phyloP scores from a whole-genome alignment of 2,329 filamentous ascomycete species.

The Botrytis fragariae region DNA sequence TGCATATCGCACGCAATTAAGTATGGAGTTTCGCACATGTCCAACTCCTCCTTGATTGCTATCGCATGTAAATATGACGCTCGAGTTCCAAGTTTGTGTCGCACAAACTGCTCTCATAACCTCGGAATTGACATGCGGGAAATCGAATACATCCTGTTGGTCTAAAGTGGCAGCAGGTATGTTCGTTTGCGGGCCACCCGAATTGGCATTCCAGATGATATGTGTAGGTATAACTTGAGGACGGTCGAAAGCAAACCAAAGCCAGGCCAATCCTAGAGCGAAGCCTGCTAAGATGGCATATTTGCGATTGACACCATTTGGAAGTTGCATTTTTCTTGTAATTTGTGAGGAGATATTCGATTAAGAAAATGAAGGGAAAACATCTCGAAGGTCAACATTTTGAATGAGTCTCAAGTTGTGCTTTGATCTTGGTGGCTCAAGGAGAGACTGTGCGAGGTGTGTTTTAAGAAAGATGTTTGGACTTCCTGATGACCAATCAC shows the following conservation, averaged over 20 bases:
- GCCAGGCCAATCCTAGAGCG: slow-evolving; percentile 26
- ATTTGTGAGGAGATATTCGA: neutral
- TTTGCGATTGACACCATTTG: slow-evolving; percentile 25
- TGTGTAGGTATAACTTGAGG: slow-evolving; percentile 20
- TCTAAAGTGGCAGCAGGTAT: neutral
- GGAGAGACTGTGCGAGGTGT: slow-evolving; percentile 18
- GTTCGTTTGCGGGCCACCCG: slow-evolving; percentile 2
- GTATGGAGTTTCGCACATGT: slow-evolving; percentile 44
- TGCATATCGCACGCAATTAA: slow-evolving; percentile 44
- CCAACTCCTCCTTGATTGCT: slow-evolving; percentile 43
- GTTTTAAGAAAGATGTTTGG: slow-evolving; percentile 18
- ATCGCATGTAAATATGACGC: slow-evolving; percentile 43
- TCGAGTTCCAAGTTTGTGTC: slow-evolving; percentile 38
- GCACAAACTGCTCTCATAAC: slow-evolving; percentile 40
- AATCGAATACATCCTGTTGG: slow-evolving; percentile 39
- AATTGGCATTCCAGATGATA: slow-evolving; percentile 20
- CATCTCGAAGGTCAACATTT: slow-evolving; percentile 10
- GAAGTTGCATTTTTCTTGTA: slow-evolving; percentile 10
- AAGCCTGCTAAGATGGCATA: slow-evolving; percentile 26
- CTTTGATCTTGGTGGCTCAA: slow-evolving; percentile 18
- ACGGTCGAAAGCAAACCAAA: slow-evolving; percentile 31
- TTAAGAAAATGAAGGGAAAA: neutral
- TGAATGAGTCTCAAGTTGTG: slow-evolving; percentile 13
- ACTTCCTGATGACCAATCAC: slow-evolving; percentile 12
- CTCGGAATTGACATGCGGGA: slow-evolving; percentile 40